Evolutionary conservation across 2,329 filamentous ascomycete genomes (phyloP), one percentile per base, ranked within the genome.

Genomic region (Zymoseptoria ardabiliae): DNA sequence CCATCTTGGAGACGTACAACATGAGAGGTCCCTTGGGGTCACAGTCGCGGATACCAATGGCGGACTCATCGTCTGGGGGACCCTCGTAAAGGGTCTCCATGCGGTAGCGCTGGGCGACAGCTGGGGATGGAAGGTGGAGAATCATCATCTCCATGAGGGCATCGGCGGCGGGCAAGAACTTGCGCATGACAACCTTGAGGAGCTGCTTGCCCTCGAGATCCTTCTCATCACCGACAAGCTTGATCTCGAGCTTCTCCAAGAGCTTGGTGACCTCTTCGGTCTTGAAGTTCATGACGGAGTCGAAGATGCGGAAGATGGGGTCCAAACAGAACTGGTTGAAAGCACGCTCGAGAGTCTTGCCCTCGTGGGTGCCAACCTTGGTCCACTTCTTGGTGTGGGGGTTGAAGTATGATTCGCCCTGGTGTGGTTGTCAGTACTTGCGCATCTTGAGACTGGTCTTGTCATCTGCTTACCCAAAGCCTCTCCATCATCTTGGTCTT

Each of bases 1-100:
- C 94, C 94, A 99, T 99, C 91, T 99, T 99, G 79, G 94, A 99
- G 79, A 99, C 92, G 89, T 99, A 99, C 71, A 97, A 85, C 94
- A 99, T 99, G 80, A 99, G 94, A 74, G 93, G 90, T 78, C 85
- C 94, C 84, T 96, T 96, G 80, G 93, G 85, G 79, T 99, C 91
- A 79, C 94, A 97, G 85, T 97, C 91, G 73, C 92, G 92, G 85
- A 99, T 97, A 85, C 87, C 91, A 77, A 96, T 89, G 82, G 89
- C 92, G 72, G 87, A 87, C 79, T 91, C 88, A 73, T 99, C 94
- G 76, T 99, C 94, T 61, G 82, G 74, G 72, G 94, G 94, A 85
- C 94, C 94, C 85, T 99, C 94, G 83, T 99, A 99, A 69, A 99
- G 86, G 76, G 92, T 96, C 86, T 97, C 94, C 74, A 85, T 88